Percentiles rank a stretch among this genome's conserved stretches.
These are phyloP conservation scores for Fusarium miscanthi DNA, from an alignment of 2,329 filamentous ascomycete genomes.

Conservation along the genomic window DNA sequence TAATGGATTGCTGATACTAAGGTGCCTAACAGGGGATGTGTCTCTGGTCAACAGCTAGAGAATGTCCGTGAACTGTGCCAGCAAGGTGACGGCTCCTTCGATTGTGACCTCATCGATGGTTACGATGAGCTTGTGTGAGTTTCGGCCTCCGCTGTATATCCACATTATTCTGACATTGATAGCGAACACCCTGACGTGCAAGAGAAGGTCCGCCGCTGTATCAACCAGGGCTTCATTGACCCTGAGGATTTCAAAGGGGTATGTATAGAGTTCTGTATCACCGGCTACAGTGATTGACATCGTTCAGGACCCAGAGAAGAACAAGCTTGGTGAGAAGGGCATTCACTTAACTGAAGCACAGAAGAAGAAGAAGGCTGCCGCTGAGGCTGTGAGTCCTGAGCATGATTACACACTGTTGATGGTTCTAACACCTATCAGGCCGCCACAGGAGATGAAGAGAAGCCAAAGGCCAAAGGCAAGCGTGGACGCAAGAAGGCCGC, in stretches of 20 bases:
- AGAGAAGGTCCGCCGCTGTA: constrained; percentile 77
- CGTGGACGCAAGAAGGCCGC: constrained; percentile 51
- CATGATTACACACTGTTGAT: neutral
- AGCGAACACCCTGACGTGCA: constrained; percentile 69
- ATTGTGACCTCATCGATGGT: constrained; percentile 79
- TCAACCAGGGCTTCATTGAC: constrained; percentile 83
- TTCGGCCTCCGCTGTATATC: neutral
- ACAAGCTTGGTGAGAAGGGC: constrained; percentile 73
- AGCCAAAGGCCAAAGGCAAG: constrained; percentile 49
- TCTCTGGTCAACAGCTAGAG: constrained; percentile 78
- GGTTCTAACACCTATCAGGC: constrained; percentile 41
- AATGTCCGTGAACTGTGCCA: constrained; percentile 71
- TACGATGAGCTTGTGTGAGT: constrained; percentile 76
- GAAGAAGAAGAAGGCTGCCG: constrained; percentile 51
- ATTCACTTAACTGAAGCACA: constrained; percentile 63
- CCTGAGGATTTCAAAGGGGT: constrained; percentile 91
- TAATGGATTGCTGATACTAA: neutral
- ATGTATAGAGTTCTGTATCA: constrained; percentile 52
- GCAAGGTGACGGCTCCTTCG: constrained; percentile 58
- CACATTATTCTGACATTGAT: constrained; percentile 18
- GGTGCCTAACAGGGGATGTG: constrained; percentile 76
- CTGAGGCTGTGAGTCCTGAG: constrained; percentile 37
- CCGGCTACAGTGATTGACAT: constrained; percentile 12
- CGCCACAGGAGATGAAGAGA: constrained; percentile 42
- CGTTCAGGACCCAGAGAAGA: constrained; percentile 77